phyloP scores from a whole-genome alignment of 805 yeast genomes.

The Hanseniaspora vineae region DNA sequence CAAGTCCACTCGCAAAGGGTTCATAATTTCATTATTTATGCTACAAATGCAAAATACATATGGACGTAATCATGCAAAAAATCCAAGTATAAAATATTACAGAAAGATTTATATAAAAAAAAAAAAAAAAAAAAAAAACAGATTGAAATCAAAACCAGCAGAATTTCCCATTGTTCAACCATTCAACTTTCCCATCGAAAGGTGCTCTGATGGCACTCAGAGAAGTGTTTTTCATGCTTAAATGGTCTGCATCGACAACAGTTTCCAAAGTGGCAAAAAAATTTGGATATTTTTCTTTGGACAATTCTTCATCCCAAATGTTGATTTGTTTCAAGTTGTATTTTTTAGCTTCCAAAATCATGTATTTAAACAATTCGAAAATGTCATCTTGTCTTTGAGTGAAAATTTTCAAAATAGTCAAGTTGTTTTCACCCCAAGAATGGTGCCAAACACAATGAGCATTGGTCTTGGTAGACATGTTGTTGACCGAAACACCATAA shows the following conservation, averaged over 20 bases:
- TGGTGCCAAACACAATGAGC: constrained; percentile 35
- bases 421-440: constrained; percentile 25
- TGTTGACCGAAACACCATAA: constrained; percentile 22
- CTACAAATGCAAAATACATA: no score
- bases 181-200: constrained; percentile 15
- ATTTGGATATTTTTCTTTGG: constrained; percentile 13
- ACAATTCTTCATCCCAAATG: constrained; percentile 31
- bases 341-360: constrained; percentile 24
- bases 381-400: constrained; percentile 14
- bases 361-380: constrained; percentile 19
- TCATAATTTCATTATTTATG: no score
- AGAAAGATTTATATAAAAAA: neutral
- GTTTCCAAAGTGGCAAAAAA: constrained; percentile 11
- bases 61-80: no score
- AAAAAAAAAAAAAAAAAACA: neutral
- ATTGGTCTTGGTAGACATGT: constrained; percentile 12
- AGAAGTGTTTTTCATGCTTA: constrained; percentile 22
- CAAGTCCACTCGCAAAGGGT: no score
- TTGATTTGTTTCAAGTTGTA: constrained; percentile 17
- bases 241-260: constrained; percentile 14
- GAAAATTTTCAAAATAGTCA: constrained; percentile 20
- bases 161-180: constrained; percentile 35
- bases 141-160: constrained; percentile 40
- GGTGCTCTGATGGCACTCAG: constrained; percentile 29
- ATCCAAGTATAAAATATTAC: no score